Evolutionary conservation across 2,329 filamentous ascomycete species (phyloP).

Genomic region (Colletotrichum sp.): DNA sequence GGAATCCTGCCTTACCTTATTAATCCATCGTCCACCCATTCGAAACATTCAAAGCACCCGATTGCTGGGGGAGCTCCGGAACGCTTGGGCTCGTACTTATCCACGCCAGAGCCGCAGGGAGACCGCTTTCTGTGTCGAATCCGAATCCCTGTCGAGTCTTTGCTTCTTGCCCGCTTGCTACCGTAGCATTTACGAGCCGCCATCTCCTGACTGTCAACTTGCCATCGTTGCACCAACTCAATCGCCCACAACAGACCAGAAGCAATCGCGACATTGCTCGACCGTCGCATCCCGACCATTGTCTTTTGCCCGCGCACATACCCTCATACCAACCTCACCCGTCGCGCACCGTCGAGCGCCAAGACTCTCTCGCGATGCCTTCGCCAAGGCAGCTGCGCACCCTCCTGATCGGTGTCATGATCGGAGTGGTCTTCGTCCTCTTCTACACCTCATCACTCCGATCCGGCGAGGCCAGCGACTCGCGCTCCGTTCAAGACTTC

Average conservation of each 20-base stretch:
- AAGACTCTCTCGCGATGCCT: slow-evolving; percentile 56
- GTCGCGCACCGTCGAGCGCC: not conserved
- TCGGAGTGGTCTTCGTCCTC: slow-evolving; percentile 69
- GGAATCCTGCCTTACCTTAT: not conserved
- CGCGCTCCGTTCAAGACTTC: slow-evolving; percentile 55
- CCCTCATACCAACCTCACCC: not conserved
- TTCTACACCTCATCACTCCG: slow-evolving; percentile 73
- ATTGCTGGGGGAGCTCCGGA: slow-evolving; percentile 17
- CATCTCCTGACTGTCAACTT: not conserved
- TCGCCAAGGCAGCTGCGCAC: slow-evolving; percentile 73
- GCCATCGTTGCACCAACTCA: not conserved
- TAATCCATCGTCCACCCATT: not conserved
- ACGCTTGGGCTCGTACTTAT: slow-evolving; percentile 8
- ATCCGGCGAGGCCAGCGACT: slow-evolving; percentile 51
- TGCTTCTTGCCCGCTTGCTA: not conserved
- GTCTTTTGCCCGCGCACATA: not conserved
- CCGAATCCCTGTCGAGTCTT: not conserved
- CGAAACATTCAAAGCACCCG: slow-evolving; percentile 6
- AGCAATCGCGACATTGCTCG: not conserved
- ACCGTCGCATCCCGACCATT: not conserved
- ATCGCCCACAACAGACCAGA: not conserved
- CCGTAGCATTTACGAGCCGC: not conserved
- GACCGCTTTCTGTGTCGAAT: not conserved
- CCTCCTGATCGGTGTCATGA: slow-evolving; percentile 67
- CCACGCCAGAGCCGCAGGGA: not conserved